phyloP scores from a whole-genome alignment of 1,139 yeast genomes.

The Ogataea hybrid region DNA sequence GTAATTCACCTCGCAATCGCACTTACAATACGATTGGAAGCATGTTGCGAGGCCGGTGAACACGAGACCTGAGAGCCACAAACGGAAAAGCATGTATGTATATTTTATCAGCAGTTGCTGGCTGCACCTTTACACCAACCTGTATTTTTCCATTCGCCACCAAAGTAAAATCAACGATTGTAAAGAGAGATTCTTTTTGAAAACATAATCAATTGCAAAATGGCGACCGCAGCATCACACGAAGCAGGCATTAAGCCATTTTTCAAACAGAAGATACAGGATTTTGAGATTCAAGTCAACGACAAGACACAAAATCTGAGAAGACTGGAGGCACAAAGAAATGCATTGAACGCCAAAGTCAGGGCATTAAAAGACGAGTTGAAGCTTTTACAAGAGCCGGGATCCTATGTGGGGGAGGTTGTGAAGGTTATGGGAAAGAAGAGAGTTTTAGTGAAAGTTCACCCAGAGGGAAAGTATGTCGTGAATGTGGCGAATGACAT shows the following conservation, averaged over 20 bases:
- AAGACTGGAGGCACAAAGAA: conserved; percentile 81
- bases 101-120: background rate
- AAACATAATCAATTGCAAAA: conserved; percentile 5
- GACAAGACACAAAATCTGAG: conserved; percentile 87
- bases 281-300: conserved; percentile 83
- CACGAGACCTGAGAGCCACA: conserved; percentile 2
- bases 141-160: conserved; percentile 6
- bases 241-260: conserved; percentile 85
- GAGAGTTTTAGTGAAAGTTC: conserved; percentile 91
- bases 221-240: conserved; percentile 47
- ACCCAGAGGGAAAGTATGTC: conserved; percentile 95
- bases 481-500: conserved; percentile 89
- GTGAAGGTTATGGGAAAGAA: conserved; percentile 94
- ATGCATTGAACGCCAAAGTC: conserved; percentile 73
- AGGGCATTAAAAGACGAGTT: conserved; percentile 91
- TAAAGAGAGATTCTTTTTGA: background rate
- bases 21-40: conserved; percentile 22
- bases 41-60: background rate
- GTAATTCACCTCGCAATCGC: conserved; percentile 24
- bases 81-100: conserved; percentile 1
- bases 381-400: conserved; percentile 92
- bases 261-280: conserved; percentile 92
- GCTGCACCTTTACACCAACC: conserved; percentile 5
- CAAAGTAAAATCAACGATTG: conserved; percentile 8
- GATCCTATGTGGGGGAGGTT: conserved; percentile 96